phyloP scores from a whole-genome alignment of 495 filamentous ascomycete species.

The Aspergillus panamensis region DNA sequence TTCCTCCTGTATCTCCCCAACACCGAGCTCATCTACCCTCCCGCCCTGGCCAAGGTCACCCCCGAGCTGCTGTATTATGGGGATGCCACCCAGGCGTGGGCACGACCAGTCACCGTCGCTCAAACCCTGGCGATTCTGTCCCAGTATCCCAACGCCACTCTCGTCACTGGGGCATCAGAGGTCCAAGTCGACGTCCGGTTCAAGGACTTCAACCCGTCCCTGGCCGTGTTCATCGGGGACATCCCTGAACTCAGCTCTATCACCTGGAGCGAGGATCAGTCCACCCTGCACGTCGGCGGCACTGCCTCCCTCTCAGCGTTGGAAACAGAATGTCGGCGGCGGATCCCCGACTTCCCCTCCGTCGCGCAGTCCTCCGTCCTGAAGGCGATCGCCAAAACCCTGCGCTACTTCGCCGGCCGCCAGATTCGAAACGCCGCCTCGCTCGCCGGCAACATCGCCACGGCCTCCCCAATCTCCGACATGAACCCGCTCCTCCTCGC shows the following conservation, averaged over 20 bases:
- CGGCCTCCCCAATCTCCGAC: conserved; percentile 93
- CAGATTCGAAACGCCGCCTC: conserved; percentile 98
- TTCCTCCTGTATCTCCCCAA: conserved; percentile 92
- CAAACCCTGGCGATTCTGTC: conserved; percentile 87
- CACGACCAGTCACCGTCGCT: conserved; percentile 75
- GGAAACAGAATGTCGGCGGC: conserved; percentile 49
- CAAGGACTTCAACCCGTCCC: conserved; percentile 81
- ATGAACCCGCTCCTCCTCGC: conserved; percentile 92
- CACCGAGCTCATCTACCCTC: conserved; percentile 91
- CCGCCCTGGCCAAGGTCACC: conserved; percentile 71
- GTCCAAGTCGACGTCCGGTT: conserved; percentile 98
- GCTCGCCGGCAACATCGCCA: conserved; percentile 90
- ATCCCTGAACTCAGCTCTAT: conserved; percentile 81
- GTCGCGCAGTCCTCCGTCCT: conserved; percentile 44
- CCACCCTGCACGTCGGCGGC: conserved; percentile 75
- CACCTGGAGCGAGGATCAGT: conserved; percentile 61
- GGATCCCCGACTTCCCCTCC: not conserved
- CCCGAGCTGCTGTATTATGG: conserved; percentile 81
- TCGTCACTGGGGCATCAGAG: conserved; percentile 93
- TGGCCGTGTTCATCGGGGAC: conserved; percentile 88
- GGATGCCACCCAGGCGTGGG: conserved; percentile 90
- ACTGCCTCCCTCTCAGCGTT: conserved; percentile 85
- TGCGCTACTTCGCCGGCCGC: conserved; percentile 86
- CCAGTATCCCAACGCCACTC: conserved; percentile 76
- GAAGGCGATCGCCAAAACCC: conserved; percentile 66